Evolutionary conservation across 2,329 filamentous ascomycete species (phyloP).

Genomic region (Trichoderma lentiforme): DNA sequence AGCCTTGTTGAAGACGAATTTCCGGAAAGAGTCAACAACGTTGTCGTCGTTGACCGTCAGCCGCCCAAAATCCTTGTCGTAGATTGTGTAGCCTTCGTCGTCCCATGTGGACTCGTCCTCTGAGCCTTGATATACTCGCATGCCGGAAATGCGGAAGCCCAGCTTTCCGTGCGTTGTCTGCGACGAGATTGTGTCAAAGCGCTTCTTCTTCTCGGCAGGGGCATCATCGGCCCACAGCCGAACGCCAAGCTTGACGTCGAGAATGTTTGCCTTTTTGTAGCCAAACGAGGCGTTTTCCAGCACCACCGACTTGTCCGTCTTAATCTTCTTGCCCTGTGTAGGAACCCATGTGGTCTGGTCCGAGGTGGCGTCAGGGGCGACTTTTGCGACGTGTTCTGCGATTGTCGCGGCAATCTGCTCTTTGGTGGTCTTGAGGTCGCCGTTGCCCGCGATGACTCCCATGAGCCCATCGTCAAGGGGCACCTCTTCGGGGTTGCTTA

Average conservation of each 20-base stretch:
- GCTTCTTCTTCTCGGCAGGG: slow-evolving; percentile 53
- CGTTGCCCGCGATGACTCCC: slow-evolving; percentile 40
- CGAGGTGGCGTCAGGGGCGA: slow-evolving; percentile 8
- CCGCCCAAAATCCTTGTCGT: slow-evolving; percentile 62
- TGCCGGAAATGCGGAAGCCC: slow-evolving; percentile 63
- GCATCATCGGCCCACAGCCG: slow-evolving; percentile 80
- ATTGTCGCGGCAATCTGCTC: slow-evolving; percentile 35
- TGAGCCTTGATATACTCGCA: slow-evolving; percentile 60
- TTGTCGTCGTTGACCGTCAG: slow-evolving; percentile 51
- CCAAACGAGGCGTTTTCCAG: slow-evolving; percentile 80
- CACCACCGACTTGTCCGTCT: slow-evolving; percentile 76
- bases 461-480: slow-evolving; percentile 48
- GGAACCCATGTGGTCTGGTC: slow-evolving; percentile 40
- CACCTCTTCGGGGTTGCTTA: slow-evolving; percentile 55
- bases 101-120: slow-evolving; percentile 50
- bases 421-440: slow-evolving; percentile 32
- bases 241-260: slow-evolving; percentile 88
- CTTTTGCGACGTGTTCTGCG: slow-evolving; percentile 31
- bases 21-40: slow-evolving; percentile 51
- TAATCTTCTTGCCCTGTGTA: slow-evolving; percentile 57
- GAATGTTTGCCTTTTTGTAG: slow-evolving; percentile 80
- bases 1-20: slow-evolving; percentile 55
- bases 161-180: slow-evolving; percentile 59
- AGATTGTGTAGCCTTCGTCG: slow-evolving; percentile 55
- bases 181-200: slow-evolving; percentile 57